These are phyloP conservation scores for Harringtonia aguacate DNA, from an alignment of 2,329 filamentous ascomycete species.

Conservation along the genomic window DNA sequence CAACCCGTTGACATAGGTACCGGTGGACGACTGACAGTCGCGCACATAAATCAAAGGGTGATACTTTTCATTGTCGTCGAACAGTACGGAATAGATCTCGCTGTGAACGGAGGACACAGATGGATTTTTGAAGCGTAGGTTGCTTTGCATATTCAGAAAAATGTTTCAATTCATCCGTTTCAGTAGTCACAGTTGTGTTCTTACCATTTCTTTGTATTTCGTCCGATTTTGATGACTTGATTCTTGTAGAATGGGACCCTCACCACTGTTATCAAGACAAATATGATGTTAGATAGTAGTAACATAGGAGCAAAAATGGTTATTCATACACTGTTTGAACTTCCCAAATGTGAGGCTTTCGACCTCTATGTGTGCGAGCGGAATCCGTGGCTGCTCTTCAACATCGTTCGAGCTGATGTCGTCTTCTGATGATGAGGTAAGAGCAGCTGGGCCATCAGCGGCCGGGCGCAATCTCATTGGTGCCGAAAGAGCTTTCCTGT, in stretches of 20 bases:
- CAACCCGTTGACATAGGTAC: constrained; percentile 39
- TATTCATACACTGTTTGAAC: constrained; percentile 9
- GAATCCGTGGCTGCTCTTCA: background rate
- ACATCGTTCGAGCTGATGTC: background rate
- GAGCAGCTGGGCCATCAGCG: too few species aligned
- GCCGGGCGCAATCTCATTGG: too few species aligned
- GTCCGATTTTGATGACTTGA: constrained; percentile 16
- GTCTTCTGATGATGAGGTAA: too few species aligned
- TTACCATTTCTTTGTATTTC: constrained; percentile 17
- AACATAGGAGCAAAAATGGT: background rate
- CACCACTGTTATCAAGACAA: too few species aligned
- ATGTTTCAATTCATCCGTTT: background rate
- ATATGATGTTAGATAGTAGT: background rate
- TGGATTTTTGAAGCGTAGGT: constrained; percentile 27
- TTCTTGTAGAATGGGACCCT: constrained; percentile 6
- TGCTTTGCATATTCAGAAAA: constrained; percentile 15
- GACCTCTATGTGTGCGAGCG: constrained; percentile 3
- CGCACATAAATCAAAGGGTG: constrained; percentile 38
- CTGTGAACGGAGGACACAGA: constrained; percentile 42
- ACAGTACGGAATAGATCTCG: constrained; percentile 42
- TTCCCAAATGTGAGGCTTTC: constrained; percentile 6
- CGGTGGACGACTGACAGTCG: constrained; percentile 42
- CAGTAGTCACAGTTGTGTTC: background rate
- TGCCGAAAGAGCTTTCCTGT: background rate
- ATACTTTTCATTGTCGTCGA: constrained; percentile 23